Percentiles rank a stretch among this genome's conserved stretches.
These are phyloP conservation scores for Botrytis squamosa DNA, from an alignment of 2,329 filamentous ascomycete genomes.

Conservation along the genomic window DNA sequence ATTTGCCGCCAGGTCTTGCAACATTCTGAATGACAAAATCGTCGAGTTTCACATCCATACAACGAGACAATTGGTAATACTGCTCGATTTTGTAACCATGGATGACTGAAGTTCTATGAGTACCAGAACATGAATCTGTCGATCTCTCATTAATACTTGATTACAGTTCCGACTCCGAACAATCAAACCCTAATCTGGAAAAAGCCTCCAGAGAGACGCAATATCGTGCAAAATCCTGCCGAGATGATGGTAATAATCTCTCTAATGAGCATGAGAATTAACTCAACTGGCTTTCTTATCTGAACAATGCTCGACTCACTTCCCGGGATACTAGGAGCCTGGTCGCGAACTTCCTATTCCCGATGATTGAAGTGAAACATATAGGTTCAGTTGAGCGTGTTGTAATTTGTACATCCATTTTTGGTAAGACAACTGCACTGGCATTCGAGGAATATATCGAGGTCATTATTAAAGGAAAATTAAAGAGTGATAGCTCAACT, in stretches of 20 bases:
- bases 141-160: background rate
- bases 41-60: background rate
- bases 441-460: background rate
- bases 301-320: background rate
- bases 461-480: background rate
- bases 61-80: background rate
- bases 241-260: background rate
- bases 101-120: background rate
- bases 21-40: background rate
- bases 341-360: background rate
- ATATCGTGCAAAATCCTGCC: too few species aligned
- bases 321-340: background rate
- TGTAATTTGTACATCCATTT: background rate
- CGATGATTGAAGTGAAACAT: background rate
- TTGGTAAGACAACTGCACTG: background rate
- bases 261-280: background rate
- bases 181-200: background rate
- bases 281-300: too few species aligned
- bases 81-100: background rate
- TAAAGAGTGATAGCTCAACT: background rate
- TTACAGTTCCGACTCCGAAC: background rate
- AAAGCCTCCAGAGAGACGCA: background rate
- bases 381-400: background rate
- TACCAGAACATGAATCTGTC: background rate
- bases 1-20: background rate